A percentile compares a stretch with the other conserved stretches of the same genome.
phyloP scores from a whole-genome alignment of 2,329 filamentous ascomycete genomes.

The Fusarium nygamai region DNA sequence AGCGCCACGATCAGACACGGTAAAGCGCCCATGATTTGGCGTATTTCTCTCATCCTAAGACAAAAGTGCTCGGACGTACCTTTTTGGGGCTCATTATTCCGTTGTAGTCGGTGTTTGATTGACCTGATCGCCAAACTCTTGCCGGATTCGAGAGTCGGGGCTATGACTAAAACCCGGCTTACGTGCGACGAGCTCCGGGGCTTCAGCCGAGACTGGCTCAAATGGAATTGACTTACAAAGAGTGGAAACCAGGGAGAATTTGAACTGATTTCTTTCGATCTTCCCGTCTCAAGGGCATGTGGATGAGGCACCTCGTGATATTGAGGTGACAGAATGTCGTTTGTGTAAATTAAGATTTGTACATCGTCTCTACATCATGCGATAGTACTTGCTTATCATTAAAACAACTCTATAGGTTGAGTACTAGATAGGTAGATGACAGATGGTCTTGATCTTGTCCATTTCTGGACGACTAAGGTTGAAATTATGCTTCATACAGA shows the following conservation, averaged over 20 bases:
- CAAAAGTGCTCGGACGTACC: neutral
- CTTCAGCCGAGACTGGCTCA: neutral
- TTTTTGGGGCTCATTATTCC: neutral
- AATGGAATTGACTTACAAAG: neutral
- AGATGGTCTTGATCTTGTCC: rapidly evolving
- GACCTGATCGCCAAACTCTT: neutral
- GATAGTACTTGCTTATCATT: neutral
- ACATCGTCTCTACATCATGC: neutral
- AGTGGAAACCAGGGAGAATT: rapidly evolving
- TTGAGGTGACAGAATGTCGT: neutral
- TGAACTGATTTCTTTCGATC: rapidly evolving
- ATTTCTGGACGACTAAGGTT: rapidly evolving
- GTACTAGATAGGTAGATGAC: neutral
- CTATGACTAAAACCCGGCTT: neutral
- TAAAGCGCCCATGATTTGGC: neutral
- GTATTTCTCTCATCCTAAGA: neutral
- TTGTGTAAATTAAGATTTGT: neutral
- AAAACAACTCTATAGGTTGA: too few species aligned
- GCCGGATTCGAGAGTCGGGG: neutral
- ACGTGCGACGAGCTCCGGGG: neutral
- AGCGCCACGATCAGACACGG: neutral
- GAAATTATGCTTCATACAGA: neutral
- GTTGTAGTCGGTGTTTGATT: neutral
- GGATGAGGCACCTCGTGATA: neutral
- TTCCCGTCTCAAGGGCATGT: rapidly evolving